Evolutionary conservation across 2,329 filamentous ascomycete species (phyloP), one percentile per base, ranked within the genome.

Genomic region (Fusarium sp.): DNA sequence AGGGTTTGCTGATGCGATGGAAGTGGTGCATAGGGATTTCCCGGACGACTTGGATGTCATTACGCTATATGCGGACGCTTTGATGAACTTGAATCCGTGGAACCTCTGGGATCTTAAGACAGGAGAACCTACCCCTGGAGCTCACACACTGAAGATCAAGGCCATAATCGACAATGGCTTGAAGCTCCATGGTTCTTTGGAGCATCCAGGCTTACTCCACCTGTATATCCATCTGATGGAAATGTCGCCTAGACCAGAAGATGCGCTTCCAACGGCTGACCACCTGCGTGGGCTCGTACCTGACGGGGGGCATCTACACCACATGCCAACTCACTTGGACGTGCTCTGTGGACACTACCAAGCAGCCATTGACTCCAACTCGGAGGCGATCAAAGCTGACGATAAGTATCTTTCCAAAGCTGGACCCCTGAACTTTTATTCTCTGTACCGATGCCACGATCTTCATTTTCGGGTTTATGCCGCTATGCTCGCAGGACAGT

Each of bases 291-390:
- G 84, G 15, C 85, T 94, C 5, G 88, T 92, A 0, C 92, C 92
- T 0, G 91, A 94, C 77, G 86, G 89, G 0, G 92, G 92, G 2
- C 92, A 95, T 79, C 82, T 93, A 1, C 85, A 90, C 44, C 92
- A 94, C 77, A 95, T 95, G 93, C 92, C 93, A 0, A 90, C 90
- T 1, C 93, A 95, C 79, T 84, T 95, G 39, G 92, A 95, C 20
- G 71, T 76, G 16, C 86, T 95, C 0, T 88, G 91, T 33, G 93
- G 93, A 18, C 89, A 94, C 75, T 95, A 94, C 77, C 83, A 87
- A 35, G 85, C 85, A 14, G 91, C 91, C 9, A 90, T 95, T 57
- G 83, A 84, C 3, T 91, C 91, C 8, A 95, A 95, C 78, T 83
- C 86, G 5, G 86, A 87, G 28, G 93, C 93, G 15, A 90, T 93